Evolutionary conservation across 2,329 filamentous ascomycete species (phyloP).

Genomic region (Xylariaceae sp.): DNA sequence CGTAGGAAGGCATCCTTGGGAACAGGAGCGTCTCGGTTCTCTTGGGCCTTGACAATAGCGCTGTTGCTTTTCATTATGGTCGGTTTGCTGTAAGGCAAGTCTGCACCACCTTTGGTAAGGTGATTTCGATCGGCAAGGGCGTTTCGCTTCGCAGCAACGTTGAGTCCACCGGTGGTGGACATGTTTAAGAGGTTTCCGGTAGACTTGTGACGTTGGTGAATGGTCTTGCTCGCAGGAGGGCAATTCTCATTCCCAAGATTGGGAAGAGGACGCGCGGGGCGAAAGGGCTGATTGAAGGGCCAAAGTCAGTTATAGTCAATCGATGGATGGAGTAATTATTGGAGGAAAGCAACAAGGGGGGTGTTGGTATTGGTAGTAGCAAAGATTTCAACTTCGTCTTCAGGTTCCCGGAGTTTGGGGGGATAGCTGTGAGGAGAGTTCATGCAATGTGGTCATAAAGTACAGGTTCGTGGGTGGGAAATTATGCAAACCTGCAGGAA

Average conservation of each 20-base stretch:
- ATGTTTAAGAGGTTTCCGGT: constrained; percentile 55
- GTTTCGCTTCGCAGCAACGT: constrained; percentile 66
- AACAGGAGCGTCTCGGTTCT: constrained; percentile 33
- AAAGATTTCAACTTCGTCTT: too few species aligned
- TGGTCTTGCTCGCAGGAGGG: constrained; percentile 50
- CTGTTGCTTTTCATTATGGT: constrained; percentile 7
- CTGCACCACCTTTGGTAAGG: constrained; percentile 27
- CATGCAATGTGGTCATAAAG: too few species aligned
- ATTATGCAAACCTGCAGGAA: not conserved
- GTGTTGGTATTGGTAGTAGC: too few species aligned
- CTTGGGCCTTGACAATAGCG: constrained; percentile 34
- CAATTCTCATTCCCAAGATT: constrained; percentile 66
- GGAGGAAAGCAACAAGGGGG: too few species aligned
- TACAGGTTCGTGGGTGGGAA: not conserved
- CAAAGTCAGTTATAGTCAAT: too few species aligned
- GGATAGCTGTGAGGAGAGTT: too few species aligned
- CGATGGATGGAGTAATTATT: too few species aligned
- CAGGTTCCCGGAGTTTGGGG: too few species aligned
- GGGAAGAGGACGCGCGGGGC: constrained; percentile 55
- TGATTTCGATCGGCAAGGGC: constrained; percentile 84
- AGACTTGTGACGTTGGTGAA: constrained; percentile 82
- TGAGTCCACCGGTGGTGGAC: constrained; percentile 51
- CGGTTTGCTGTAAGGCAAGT: too few species aligned
- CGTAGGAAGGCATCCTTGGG: constrained; percentile 34
- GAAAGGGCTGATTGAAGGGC: constrained; percentile 57